Conservation (phyloP, 305 asterid genomes). For the Rubia peregrina region DNA sequence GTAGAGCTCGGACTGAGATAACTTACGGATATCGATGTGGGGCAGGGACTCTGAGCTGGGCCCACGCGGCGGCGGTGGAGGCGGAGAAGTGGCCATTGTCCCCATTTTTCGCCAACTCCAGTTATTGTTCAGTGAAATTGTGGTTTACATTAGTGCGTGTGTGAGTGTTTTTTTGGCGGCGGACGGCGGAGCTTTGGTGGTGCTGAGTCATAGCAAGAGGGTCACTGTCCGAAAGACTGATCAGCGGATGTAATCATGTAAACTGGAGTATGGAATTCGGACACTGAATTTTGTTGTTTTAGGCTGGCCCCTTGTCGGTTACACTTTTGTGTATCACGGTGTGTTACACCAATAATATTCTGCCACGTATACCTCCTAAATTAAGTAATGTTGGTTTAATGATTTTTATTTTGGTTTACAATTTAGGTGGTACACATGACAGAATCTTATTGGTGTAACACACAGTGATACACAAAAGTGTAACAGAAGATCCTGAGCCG, state of each 20-base stretch:
- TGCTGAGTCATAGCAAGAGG: neutral
- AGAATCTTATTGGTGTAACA: too few relatives aligned
- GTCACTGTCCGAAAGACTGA: neutral
- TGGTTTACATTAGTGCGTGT: neutral
- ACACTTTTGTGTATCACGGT: too few relatives aligned
- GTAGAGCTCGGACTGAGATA: constrained; percentile 72
- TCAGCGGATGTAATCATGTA: too few relatives aligned
- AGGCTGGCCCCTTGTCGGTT: too few relatives aligned
- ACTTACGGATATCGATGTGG: constrained; percentile 40
- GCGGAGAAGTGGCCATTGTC: constrained; percentile 22
- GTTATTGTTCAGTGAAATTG: neutral
- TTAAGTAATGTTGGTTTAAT: too few relatives aligned
- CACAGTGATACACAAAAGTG: too few relatives aligned
- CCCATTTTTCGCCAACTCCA: constrained; percentile 6
- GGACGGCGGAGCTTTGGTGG: neutral
- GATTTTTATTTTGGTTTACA: too few relatives aligned
- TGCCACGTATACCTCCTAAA: too few relatives aligned
- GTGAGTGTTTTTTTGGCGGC: constrained; percentile 1
- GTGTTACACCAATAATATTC: too few relatives aligned
- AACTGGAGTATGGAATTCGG: neutral
- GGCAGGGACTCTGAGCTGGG: constrained; percentile 39
- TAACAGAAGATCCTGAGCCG: too few relatives aligned
- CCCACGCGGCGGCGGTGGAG: constrained; percentile 18
- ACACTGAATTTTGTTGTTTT: too few relatives aligned
- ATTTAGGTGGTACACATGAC: too few relatives aligned